Conservation (phyloP, 2,329 filamentous ascomycete species). For the Trichoderma sp. region DNA sequence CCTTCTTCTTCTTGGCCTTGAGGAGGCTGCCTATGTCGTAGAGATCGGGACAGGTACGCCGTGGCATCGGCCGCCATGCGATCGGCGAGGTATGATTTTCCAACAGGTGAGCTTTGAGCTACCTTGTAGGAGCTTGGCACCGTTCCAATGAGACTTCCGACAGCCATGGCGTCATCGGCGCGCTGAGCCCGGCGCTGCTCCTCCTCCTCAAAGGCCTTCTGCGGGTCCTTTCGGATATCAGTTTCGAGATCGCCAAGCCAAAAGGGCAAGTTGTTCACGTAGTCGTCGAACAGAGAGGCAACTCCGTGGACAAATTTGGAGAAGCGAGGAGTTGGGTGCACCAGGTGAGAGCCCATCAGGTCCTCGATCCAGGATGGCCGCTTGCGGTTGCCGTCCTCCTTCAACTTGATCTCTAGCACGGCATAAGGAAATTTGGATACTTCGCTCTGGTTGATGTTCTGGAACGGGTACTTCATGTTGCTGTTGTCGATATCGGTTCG, state of each 20-base stretch:
- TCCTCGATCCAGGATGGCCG: constrained; percentile 85
- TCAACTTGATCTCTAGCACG: constrained; percentile 88
- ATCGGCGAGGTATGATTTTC: constrained; percentile 62
- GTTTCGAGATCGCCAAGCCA: constrained; percentile 90
- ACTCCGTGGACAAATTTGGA: constrained; percentile 97
- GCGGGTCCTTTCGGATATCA: constrained; percentile 91
- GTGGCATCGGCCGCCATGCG: constrained; percentile 48
- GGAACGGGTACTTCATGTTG: constrained; percentile 84
- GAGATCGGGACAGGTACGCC: constrained; percentile 32
- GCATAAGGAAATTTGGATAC: constrained; percentile 88
- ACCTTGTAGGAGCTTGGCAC: constrained; percentile 54
- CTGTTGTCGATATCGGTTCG: constrained; percentile 81
- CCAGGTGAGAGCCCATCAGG: constrained; percentile 86
- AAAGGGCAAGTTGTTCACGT: constrained; percentile 94
- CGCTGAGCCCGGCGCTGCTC: constrained; percentile 78
- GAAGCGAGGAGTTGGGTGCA: constrained; percentile 85
- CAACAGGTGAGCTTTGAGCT: constrained; percentile 63
- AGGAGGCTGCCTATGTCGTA: constrained; percentile 29
- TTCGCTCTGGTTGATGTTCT: constrained; percentile 83
- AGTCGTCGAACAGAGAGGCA: constrained; percentile 87
- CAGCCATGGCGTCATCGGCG: constrained; percentile 82
- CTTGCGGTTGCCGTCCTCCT: constrained; percentile 63
- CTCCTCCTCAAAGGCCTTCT: constrained; percentile 86
- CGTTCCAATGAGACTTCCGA: constrained; percentile 79
- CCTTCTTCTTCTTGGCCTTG: constrained; percentile 35